Conservation (phyloP, 2,329 filamentous ascomycete species). For the Scytalidium lignicola region DNA sequence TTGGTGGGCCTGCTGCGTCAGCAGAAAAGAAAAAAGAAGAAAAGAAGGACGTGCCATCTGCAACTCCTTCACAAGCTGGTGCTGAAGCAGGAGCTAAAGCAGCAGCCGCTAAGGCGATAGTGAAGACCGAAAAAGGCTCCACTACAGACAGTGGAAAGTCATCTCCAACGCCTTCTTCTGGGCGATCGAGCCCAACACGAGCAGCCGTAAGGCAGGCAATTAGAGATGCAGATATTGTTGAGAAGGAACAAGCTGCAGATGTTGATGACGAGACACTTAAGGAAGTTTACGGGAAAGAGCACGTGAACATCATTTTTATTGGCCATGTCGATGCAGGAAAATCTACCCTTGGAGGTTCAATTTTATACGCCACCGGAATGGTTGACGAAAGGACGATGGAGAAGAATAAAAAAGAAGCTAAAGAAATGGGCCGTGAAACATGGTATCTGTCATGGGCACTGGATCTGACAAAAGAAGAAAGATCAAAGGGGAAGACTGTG, state of each 20-base stretch:
- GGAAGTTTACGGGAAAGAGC: slow-evolving; percentile 93
- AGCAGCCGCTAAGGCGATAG: slow-evolving; percentile 82
- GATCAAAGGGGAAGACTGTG: slow-evolving; percentile 94
- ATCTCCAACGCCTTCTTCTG: slow-evolving; percentile 77
- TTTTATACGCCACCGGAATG: slow-evolving; percentile 93
- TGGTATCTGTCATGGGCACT: slow-evolving; percentile 99
- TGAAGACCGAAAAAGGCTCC: slow-evolving; percentile 83
- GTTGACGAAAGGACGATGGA: slow-evolving; percentile 98
- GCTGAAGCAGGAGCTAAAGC: slow-evolving; percentile 76
- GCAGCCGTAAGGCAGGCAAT: slow-evolving; percentile 44
- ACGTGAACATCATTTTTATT: slow-evolving; percentile 94
- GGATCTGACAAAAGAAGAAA: slow-evolving; percentile 94
- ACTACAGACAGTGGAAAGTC: slow-evolving; percentile 62
- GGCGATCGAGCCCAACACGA: slow-evolving; percentile 74
- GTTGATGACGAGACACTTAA: slow-evolving; percentile 80
- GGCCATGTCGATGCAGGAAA: slow-evolving; percentile 98
- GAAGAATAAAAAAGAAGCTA: slow-evolving; percentile 95
- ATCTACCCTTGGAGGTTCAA: slow-evolving; percentile 89
- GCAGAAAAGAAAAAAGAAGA: slow-evolving; percentile 40
- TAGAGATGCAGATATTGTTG: slow-evolving; percentile 76
- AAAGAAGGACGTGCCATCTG: slow-evolving; percentile 39
- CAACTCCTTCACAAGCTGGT: slow-evolving; percentile 56
- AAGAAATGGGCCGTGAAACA: slow-evolving; percentile 91
- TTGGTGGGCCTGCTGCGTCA: slow-evolving; percentile 57
- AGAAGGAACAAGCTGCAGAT: slow-evolving; percentile 65